Evolutionary conservation across 345 rosid genomes (phyloP), one percentile per base, ranked within the genome.

Genomic region (Ricinus communis): DNA sequence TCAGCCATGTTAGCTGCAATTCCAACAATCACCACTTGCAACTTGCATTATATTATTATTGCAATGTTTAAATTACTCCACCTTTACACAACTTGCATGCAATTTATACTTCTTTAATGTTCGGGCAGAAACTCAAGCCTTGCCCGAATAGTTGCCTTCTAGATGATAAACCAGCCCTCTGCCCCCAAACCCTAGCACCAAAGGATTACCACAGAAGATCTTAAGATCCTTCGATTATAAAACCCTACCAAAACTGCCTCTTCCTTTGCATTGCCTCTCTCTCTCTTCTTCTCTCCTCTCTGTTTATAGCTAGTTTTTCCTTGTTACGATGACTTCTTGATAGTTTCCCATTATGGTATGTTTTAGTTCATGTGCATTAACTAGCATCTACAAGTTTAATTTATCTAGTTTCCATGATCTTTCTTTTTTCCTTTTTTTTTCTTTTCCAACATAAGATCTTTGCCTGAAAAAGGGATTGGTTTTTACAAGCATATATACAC

Each of bases 51-150:
- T 33, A 33, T 33, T n/a, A n/a, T n/a, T n/a, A n/a, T n/a, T n/a
- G n/a, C n/a, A n/a, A n/a, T n/a, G n/a, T n/a, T n/a, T n/a, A n/a
- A n/a, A n/a, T n/a, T n/a, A n/a, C n/a, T n/a, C n/a, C n/a, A 33
- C 2, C 38, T 33, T 2, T 33, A 9, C 13, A 3, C 62, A 68
- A 68, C 61, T 68, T 68, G 62, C 71, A 68, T 68, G 45, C 27
- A 53, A 68, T 68, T 51, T 41, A 60, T 65, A 55, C 1, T 77
- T 33, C 2, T 77, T 77, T 67, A 72, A 25, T 67, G 10, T 24
- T 8, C 7, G 65, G 33, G 65, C 67, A 27, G 14, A 46, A 5
- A 49, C 36, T 15, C 10, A 51, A 33, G 46, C 50, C 28, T 43
- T 69, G 69, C 73, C 74, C 68, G 5, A n/a, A n/a, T 0, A 33